A percentile compares a stretch with the other conserved stretches of the same genome.
Evolutionary conservation across 108 stramenopile genomes (phyloP).

Genomic region (Conticribra guillardii): DNA sequence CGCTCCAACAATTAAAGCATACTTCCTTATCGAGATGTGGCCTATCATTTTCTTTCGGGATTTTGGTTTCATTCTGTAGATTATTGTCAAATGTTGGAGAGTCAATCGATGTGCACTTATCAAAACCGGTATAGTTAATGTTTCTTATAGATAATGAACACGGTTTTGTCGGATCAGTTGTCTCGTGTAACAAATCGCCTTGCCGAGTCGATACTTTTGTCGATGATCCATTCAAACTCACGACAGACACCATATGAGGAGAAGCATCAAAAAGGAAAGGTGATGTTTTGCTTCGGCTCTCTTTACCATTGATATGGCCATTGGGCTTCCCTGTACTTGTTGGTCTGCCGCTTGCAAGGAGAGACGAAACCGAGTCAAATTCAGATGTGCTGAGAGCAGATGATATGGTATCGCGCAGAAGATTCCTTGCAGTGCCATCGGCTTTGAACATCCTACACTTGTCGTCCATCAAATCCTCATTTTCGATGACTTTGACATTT

Average conservation of each 20-base stretch:
- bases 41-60: background rate
- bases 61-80: constrained; percentile 11
- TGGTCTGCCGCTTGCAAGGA: constrained; percentile 47
- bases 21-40: constrained; percentile 34
- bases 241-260: too few species aligned
- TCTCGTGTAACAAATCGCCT: background rate
- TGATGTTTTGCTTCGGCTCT: too few species aligned
- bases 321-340: too few species aligned
- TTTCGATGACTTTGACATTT: constrained; percentile 5
- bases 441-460: constrained; percentile 45
- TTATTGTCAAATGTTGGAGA: too few species aligned
- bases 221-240: constrained; percentile 3
- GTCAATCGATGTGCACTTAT: too few species aligned
- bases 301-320: too few species aligned
- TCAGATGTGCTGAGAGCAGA: constrained; percentile 49
- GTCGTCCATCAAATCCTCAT: constrained; percentile 20
- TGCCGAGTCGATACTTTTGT: background rate
- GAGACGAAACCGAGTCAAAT: constrained; percentile 71
- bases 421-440: constrained; percentile 55
- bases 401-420: constrained; percentile 54
- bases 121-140: constrained; percentile 53
- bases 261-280: too few species aligned
- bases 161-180: constrained; percentile 3
- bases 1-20: constrained; percentile 83
- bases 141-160: constrained; percentile 50